These are phyloP conservation scores for Parascedosporium putredinis DNA, from an alignment of 2,329 filamentous ascomycete species.

Conservation along the genomic window DNA sequence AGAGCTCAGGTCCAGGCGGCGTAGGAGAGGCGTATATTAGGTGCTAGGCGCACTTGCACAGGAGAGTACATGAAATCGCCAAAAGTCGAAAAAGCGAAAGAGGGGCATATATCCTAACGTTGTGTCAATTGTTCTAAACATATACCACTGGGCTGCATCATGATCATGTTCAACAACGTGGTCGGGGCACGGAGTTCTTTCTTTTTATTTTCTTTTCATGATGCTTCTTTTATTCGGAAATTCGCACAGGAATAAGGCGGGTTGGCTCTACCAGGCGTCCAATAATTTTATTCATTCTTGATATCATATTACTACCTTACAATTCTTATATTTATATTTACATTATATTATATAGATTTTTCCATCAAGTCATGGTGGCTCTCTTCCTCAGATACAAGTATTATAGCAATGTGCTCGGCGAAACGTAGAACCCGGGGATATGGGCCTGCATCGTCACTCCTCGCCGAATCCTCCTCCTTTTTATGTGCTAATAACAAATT, in stretches of 20 bases:
- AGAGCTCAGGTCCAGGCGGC: conserved; percentile 42
- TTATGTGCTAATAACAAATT: too few relatives aligned
- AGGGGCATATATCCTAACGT: neutral
- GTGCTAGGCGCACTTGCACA: neutral
- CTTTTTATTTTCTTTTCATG: too few relatives aligned
- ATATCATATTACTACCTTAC: too few relatives aligned
- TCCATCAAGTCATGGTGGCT: neutral
- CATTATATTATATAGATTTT: neutral
- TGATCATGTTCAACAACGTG: neutral
- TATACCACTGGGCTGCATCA: neutral
- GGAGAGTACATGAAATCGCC: neutral
- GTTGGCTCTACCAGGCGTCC: neutral
- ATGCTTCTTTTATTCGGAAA: too few relatives aligned
- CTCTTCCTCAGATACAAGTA: neutral
- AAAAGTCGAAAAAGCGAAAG: neutral
- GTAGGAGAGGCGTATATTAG: conserved; percentile 30
- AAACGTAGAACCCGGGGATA: too few relatives aligned
- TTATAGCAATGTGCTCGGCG: too few relatives aligned
- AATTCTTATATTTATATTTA: neutral
- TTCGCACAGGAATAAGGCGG: neutral
- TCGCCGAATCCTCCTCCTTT: too few relatives aligned
- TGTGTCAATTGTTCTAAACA: neutral
- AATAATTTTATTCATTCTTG: neutral
- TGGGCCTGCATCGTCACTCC: too few relatives aligned
- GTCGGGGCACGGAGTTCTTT: too few relatives aligned